Evolutionary conservation across 2,329 filamentous ascomycete genomes (phyloP).

Genomic region (Xylaria hypoxylon): DNA sequence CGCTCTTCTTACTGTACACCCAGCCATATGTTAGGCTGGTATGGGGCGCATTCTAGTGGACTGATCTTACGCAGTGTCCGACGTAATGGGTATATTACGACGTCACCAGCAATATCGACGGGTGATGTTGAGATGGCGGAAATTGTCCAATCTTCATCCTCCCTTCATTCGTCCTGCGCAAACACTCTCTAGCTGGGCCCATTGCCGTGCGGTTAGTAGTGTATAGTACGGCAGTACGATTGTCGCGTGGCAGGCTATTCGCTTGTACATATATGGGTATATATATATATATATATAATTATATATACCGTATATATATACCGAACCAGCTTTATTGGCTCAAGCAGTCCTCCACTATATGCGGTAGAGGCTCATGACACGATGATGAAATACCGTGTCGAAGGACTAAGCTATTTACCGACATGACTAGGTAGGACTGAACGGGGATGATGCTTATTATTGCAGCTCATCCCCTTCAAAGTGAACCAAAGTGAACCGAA

Average conservation of each 20-base stretch:
- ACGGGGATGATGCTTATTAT: slow-evolving; percentile 23
- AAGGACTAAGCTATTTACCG: slow-evolving; percentile 36
- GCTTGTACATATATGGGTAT: slow-evolving; percentile 12
- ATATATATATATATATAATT: neutral
- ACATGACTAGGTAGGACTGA: slow-evolving; percentile 33
- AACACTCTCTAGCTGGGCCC: slow-evolving; percentile 18
- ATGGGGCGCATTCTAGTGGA: slow-evolving; percentile 12
- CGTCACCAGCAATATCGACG: slow-evolving; percentile 18
- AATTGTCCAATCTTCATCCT: slow-evolving; percentile 18
- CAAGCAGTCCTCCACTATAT: slow-evolving; percentile 7
- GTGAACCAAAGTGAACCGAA: too few species aligned
- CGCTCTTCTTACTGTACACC: neutral
- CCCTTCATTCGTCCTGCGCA: neutral
- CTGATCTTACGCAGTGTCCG: slow-evolving; percentile 7
- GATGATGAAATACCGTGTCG: slow-evolving; percentile 27
- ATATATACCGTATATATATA: slow-evolving; percentile 5
- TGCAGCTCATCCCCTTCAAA: slow-evolving; percentile 24
- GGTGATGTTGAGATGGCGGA: slow-evolving; percentile 17
- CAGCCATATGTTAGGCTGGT: neutral
- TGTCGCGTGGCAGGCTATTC: slow-evolving; percentile 31
- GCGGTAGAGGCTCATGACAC: slow-evolving; percentile 29
- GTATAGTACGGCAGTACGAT: slow-evolving; percentile 9
- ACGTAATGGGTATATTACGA: slow-evolving; percentile 4
- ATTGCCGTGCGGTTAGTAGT: slow-evolving; percentile 12
- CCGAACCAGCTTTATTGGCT: slow-evolving; percentile 20